A percentile compares a stretch with the other conserved stretches of the same genome.
phyloP scores from a whole-genome alignment of 805 yeast genomes.

The Candida methanosorbosa region DNA sequence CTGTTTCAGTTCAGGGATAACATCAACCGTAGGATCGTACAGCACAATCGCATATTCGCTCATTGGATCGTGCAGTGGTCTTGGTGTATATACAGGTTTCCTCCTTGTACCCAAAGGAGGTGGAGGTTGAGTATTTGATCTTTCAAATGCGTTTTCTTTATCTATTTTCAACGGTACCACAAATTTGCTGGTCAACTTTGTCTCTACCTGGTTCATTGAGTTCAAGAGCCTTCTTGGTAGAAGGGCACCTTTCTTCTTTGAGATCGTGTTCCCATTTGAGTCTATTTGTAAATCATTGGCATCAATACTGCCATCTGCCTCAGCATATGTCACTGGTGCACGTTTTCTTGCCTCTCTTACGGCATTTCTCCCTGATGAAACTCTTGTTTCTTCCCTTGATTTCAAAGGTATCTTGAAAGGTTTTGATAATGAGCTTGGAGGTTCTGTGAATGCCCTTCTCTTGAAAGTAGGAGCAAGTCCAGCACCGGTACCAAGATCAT shows the following conservation, averaged over 20 bases:
- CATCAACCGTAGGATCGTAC: conserved; percentile 91
- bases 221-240: conserved; percentile 43
- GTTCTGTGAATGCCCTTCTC: conserved; percentile 44
- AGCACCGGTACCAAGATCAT: conserved; percentile 60
- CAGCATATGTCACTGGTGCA: conserved; percentile 33
- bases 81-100: conserved; percentile 62
- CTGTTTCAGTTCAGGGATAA: conserved; percentile 22
- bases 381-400: conserved; percentile 10
- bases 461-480: conserved; percentile 50
- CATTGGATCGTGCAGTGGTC: conserved; percentile 91
- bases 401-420: conserved; percentile 66
- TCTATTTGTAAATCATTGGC: conserved; percentile 14
- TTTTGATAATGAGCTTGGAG: conserved; percentile 40
- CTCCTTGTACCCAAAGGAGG: conserved; percentile 81
- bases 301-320: conserved; percentile 29
- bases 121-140: conserved; percentile 39
- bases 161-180: conserved; percentile 48
- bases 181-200: conserved; percentile 39
- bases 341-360: conserved; percentile 20
- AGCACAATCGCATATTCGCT: conserved; percentile 90
- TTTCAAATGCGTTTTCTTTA: conserved; percentile 23
- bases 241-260: conserved; percentile 49
- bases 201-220: conserved; percentile 31
- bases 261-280: conserved; percentile 18
- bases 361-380: conserved; percentile 11